Conservation (phyloP, 129 eudicot species). For the Saposhnikovia divaricata region DNA sequence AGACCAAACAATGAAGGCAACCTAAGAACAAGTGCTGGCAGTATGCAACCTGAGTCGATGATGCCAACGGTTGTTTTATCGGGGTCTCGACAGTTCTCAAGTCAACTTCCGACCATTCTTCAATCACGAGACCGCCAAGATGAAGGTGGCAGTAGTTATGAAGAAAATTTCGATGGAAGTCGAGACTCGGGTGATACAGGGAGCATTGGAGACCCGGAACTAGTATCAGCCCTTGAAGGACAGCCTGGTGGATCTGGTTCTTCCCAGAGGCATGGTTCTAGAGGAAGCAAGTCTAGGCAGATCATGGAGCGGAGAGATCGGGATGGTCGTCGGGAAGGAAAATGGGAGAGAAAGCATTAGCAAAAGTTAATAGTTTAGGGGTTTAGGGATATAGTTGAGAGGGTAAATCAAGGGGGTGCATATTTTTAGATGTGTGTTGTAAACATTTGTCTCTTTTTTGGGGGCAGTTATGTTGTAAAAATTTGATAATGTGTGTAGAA, state of each 20-base stretch:
- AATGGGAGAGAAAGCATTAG: conserved; percentile 96
- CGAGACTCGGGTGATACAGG: conserved; percentile 91
- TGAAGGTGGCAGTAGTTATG: conserved; percentile 78
- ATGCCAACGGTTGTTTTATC: conserved; percentile 51
- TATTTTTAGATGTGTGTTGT: not conserved
- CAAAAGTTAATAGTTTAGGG: not conserved
- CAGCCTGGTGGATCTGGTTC: conserved; percentile 51
- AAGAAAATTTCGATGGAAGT: conserved; percentile 83
- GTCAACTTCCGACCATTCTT: conserved; percentile 70
- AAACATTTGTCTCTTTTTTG: not conserved
- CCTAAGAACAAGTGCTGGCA: conserved; percentile 45
- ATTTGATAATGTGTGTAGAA: not conserved
- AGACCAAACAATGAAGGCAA: conserved; percentile 52
- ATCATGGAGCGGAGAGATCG: conserved; percentile 78
- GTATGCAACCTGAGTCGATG: conserved; percentile 38
- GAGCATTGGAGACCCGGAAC: conserved; percentile 80
- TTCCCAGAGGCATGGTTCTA: conserved; percentile 56
- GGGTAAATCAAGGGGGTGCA: not conserved
- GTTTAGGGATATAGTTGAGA: not conserved
- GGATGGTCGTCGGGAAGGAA: conserved; percentile 88
- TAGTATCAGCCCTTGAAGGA: conserved; percentile 59
- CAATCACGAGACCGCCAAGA: conserved; percentile 81
- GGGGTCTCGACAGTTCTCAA: conserved; percentile 49
- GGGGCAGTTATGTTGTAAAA: not conserved
- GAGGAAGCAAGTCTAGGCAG: conserved; percentile 83